These are phyloP conservation scores for Cytospora paraplurivora DNA, from an alignment of 2,329 filamentous ascomycete genomes.

Conservation along the genomic window DNA sequence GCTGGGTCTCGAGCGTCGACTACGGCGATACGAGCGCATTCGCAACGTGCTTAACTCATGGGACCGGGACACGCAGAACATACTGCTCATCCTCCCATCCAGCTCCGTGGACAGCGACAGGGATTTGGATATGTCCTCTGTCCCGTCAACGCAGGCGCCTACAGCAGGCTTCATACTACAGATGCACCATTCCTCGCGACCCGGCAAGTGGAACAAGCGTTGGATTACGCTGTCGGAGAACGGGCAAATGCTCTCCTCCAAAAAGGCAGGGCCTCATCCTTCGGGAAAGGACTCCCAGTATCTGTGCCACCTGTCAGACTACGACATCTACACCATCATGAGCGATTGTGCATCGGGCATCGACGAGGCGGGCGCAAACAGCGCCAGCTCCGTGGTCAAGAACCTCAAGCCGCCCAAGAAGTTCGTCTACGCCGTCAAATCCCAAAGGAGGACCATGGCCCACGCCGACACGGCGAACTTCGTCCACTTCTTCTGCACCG, in stretches of 20 bases:
- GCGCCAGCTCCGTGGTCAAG: conserved; percentile 42
- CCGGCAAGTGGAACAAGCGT: conserved; percentile 87
- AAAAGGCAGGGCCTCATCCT: conserved; percentile 63
- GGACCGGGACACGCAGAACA: conserved; percentile 79
- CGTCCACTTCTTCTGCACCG: conserved; percentile 88
- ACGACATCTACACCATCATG: conserved; percentile 84
- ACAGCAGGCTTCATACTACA: conserved; percentile 69
- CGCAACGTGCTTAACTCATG: conserved; percentile 91
- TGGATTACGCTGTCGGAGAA: conserved; percentile 72
- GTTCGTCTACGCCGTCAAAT: conserved; percentile 85
- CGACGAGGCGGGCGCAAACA: conserved; percentile 59
- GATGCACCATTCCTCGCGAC: conserved; percentile 78
- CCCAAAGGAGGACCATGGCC: conserved; percentile 83
- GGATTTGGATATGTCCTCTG: conserved; percentile 67
- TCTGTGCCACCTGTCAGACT: conserved; percentile 86
- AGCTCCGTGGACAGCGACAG: conserved; percentile 55
- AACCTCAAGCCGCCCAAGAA: conserved; percentile 82
- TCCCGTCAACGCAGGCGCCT: conserved; percentile 58
- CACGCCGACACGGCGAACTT: conserved; percentile 84
- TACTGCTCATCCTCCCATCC: conserved; percentile 66
- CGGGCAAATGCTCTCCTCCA: conserved; percentile 72
- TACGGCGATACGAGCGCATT: conserved; percentile 84
- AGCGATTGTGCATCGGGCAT: conserved; percentile 4
- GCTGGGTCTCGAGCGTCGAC: conserved; percentile 76
- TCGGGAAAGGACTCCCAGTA: conserved; percentile 67